Conservation (phyloP, 495 filamentous ascomycete genomes). For the Hyphodiscus hymeniophilus region DNA sequence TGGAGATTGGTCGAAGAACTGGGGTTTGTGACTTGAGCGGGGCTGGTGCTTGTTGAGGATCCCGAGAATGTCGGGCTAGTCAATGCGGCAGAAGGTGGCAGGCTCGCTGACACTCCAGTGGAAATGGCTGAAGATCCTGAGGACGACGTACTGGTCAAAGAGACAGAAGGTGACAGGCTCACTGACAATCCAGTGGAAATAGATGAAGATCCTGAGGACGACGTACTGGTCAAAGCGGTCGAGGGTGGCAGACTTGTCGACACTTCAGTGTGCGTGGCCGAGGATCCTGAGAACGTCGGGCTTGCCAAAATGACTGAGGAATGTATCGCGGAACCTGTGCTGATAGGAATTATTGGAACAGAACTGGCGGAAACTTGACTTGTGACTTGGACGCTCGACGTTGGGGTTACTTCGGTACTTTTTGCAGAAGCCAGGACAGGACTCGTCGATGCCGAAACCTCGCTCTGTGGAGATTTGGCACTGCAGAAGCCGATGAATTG, state of each 20-base stretch:
- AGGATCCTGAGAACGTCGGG: neutral
- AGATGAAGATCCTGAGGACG: neutral
- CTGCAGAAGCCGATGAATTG: constrained; percentile 18
- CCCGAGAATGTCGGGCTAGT: neutral
- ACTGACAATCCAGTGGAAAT: neutral
- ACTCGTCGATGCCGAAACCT: neutral
- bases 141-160: neutral
- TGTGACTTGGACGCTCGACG: neutral
- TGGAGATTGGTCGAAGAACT: neutral
- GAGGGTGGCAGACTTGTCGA: neutral
- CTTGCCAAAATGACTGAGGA: neutral
- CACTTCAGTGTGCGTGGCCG: neutral
- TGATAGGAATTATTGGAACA: neutral
- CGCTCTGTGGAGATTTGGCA: neutral
- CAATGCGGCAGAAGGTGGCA: neutral
- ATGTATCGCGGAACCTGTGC: neutral
- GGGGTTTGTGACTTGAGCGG: neutral
- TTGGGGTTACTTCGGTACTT: neutral
- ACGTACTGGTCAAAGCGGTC: neutral
- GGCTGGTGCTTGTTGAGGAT: neutral
- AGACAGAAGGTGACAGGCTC: neutral
- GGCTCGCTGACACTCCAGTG: neutral
- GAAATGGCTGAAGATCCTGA: neutral
- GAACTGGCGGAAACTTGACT: neutral
- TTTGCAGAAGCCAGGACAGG: neutral